Base-by-base conservation (phyloP, 2,329 filamentous ascomycete genomes). In the Penicillium sp. region DNA sequence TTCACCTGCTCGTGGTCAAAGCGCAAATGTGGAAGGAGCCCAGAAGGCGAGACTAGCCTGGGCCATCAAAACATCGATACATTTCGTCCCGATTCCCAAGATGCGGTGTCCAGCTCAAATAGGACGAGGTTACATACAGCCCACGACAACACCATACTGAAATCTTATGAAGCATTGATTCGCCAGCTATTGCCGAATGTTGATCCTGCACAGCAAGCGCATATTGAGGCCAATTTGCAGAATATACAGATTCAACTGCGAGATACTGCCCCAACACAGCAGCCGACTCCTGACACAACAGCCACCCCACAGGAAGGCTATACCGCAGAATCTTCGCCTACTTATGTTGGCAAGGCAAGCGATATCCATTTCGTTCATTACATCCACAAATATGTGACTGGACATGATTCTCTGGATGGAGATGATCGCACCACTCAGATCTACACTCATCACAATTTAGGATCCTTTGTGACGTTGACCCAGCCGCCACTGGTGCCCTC, bases 311-410 rank as follows among this genome's bases (percentile, higher is more conserved):
- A 21, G 21, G 19, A 3, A n/a, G n/a, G n/a, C 11, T 9, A 29
- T 29, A 5, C 58, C 11, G 57, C 61, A 44, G 29, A 29, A 8
- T 66, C 62, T 8, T 41, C 52, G n/a, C 67, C 72, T 41, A 72
- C 73, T 7, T 78, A 76, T 60, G 65, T 78, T 1, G 77, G 76
- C 41, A 75, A 77, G 56, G 75, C 74, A n/a, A 78, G 75, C 65
- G 76, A 78, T 46, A 71, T 78, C 23, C 70, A 70, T 41, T 78
- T 78, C 59, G 76, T 76, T 64, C 73, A 78, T 44, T 63, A 73
- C 5, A 67, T 77, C 17, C 71, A 74, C 66, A 55, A 55, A 55
- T 54, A 54, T 54, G 51, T 54, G 31, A 44, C 51, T 26, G 51
- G 51, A 9, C 3, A 54, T 26, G 31, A 35, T 26, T 26, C 35